Conservation (phyloP, 495 filamentous ascomycete species). For the Talaromyces borbonicus region DNA sequence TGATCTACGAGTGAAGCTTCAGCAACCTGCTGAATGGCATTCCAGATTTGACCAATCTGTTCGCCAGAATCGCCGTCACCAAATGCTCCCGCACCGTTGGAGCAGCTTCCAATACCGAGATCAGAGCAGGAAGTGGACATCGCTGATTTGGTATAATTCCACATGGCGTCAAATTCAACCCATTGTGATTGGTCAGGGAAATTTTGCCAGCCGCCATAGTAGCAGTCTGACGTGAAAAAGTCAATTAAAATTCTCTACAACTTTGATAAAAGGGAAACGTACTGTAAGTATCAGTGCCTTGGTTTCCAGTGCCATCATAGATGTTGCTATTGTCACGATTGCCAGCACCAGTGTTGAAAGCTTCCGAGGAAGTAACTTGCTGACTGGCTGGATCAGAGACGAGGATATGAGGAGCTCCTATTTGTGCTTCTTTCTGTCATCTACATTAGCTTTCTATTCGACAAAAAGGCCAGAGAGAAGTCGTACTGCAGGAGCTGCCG, state of each 20-base stretch:
- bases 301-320: slow-evolving; percentile 7
- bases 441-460: neutral
- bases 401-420: slow-evolving; percentile 1
- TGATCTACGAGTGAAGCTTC: slow-evolving; percentile 19
- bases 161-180: slow-evolving; percentile 8
- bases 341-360: slow-evolving; percentile 3
- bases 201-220: slow-evolving; percentile 6
- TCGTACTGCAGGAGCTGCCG: neutral
- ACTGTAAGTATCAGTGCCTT: slow-evolving; percentile 4
- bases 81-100: slow-evolving; percentile 1
- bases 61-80: slow-evolving; percentile 18
- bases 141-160: slow-evolving; percentile 6
- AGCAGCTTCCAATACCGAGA: slow-evolving; percentile 7
- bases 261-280: neutral
- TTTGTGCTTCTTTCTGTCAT: neutral
- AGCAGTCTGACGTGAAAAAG: neutral
- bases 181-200: slow-evolving; percentile 7
- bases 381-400: slow-evolving; percentile 4
- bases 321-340: slow-evolving; percentile 5
- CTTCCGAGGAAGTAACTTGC: slow-evolving; percentile 5
- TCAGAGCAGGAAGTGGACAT: slow-evolving; percentile 7
- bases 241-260: neutral
- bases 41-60: slow-evolving; percentile 19
- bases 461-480: neutral
- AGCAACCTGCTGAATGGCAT: slow-evolving; percentile 23